Evolutionary conservation across 192 early-diverging fungal genomes (phyloP).

Genomic region (Coemansia sp.): DNA sequence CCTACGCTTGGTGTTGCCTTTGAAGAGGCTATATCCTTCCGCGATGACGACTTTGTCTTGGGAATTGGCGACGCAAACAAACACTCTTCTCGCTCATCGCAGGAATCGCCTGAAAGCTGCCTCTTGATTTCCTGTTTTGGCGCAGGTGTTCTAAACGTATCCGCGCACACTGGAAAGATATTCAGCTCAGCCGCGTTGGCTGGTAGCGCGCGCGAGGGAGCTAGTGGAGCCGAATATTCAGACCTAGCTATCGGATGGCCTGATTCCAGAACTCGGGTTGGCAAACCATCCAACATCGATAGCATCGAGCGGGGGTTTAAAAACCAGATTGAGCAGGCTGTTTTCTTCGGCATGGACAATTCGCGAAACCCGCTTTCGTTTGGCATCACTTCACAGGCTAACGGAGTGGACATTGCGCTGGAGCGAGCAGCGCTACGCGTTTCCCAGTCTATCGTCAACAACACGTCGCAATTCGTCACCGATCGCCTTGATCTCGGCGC

Average conservation of each 20-base stretch:
- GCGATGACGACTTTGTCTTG: slow-evolving; percentile 20
- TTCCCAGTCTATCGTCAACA: slow-evolving; percentile 37
- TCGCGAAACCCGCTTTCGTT: slow-evolving; percentile 36
- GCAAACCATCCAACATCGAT: not conserved
- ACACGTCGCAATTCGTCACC: slow-evolving; percentile 41
- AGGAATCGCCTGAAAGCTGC: slow-evolving; percentile 13
- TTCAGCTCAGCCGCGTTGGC: not conserved
- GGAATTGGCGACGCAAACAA: slow-evolving; percentile 9
- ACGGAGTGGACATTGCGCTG: slow-evolving; percentile 26
- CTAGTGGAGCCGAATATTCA: not conserved
- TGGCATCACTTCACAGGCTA: slow-evolving; percentile 15
- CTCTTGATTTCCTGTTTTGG: slow-evolving; percentile 27
- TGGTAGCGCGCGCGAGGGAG: not conserved
- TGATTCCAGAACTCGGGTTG: not conserved
- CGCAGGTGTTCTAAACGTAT: slow-evolving; percentile 41
- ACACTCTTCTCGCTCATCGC: slow-evolving; percentile 8
- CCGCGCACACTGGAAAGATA: slow-evolving; percentile 12
- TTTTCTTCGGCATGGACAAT: slow-evolving; percentile 33
- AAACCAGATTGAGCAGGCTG: slow-evolving; percentile 50
- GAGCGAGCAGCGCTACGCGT: slow-evolving; percentile 36
- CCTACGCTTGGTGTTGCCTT: slow-evolving; percentile 10
- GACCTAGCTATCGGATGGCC: not conserved
- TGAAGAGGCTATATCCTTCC: slow-evolving; percentile 37
- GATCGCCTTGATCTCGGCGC: slow-evolving; percentile 40
- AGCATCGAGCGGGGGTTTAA: slow-evolving; percentile 18